Conservation (phyloP, 495 filamentous ascomycete species). For the Pyrenula massariospora region DNA sequence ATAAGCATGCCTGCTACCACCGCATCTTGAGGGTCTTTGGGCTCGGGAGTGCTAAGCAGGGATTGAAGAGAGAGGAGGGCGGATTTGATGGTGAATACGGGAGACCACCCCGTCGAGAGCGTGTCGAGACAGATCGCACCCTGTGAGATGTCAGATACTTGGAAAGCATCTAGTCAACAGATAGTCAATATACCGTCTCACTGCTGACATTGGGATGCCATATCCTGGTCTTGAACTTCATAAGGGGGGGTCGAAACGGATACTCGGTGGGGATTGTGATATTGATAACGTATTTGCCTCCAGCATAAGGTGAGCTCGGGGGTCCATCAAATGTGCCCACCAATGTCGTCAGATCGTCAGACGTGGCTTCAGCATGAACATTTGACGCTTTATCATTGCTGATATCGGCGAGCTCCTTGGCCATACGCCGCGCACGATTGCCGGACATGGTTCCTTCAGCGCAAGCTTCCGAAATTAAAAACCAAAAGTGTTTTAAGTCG, state of each 20-base stretch:
- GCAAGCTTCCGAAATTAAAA: conserved; percentile 8
- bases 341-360: conserved; percentile 70
- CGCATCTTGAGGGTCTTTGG: conserved; percentile 92
- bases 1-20: conserved; percentile 91
- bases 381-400: conserved; percentile 62
- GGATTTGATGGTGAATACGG: conserved; percentile 91
- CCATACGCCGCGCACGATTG: conserved; percentile 69
- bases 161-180: neutral
- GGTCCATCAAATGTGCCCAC: conserved; percentile 77
- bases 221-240: conserved; percentile 90
- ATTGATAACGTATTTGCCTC: conserved; percentile 71
- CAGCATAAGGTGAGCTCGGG: conserved; percentile 88
- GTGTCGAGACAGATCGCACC: conserved; percentile 97
- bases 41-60: conserved; percentile 85
- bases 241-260: conserved; percentile 82
- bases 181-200: conserved; percentile 60
- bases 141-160: conserved; percentile 26
- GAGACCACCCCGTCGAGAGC: conserved; percentile 80
- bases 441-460: conserved; percentile 60
- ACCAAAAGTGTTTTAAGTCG: too few species aligned
- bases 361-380: conserved; percentile 55
- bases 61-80: conserved; percentile 87
- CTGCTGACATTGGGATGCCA: conserved; percentile 98
- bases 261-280: conserved; percentile 83
- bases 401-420: conserved; percentile 88